A percentile compares a stretch with the other conserved stretches of the same genome.
phyloP scores from a whole-genome alignment of 768 basidiomycete species.

The Lentinula raphanica region DNA sequence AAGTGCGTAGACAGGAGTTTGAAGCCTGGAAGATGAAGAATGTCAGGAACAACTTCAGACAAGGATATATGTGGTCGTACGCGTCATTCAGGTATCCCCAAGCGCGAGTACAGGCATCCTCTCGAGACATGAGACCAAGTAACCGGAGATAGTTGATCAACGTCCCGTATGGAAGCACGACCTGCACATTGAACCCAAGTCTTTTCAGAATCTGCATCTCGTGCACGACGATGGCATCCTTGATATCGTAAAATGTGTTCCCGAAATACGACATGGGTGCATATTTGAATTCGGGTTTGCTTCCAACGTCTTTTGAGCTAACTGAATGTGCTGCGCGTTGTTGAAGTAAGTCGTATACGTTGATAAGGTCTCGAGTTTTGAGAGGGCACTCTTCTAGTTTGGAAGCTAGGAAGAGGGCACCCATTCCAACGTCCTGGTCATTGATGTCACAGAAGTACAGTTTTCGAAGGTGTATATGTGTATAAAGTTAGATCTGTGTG shows the following conservation, averaged over 20 bases:
- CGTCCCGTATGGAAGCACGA: constrained; percentile 89
- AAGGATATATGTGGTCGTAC: constrained; percentile 43
- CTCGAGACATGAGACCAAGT: constrained; percentile 73
- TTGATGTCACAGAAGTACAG: constrained; percentile 1
- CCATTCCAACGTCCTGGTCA: constrained; percentile 78
- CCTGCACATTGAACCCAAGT: constrained; percentile 91
- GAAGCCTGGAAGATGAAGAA: constrained; percentile 50
- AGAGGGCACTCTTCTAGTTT: constrained; percentile 91
- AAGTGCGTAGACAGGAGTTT: constrained; percentile 88
- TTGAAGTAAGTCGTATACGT: constrained; percentile 86
- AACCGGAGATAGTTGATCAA: constrained; percentile 92
- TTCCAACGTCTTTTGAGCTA: constrained; percentile 22
- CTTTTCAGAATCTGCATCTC: constrained; percentile 99
- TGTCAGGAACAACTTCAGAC: not conserved
- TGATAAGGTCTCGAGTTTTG: constrained; percentile 90
- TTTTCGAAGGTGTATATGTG: not conserved
- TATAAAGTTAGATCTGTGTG: not conserved
- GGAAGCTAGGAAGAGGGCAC: constrained; percentile 81
- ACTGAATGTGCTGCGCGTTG: constrained; percentile 61
- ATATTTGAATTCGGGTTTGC: constrained; percentile 50
- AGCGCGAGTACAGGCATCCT: constrained; percentile 67
- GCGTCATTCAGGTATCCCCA: constrained; percentile 98
- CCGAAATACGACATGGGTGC: constrained; percentile 87
- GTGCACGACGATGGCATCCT: constrained; percentile 87
- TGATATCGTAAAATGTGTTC: constrained; percentile 86